These are phyloP conservation scores for Apiospora sp. DNA, from an alignment of 2,329 filamentous ascomycete genomes.

Conservation along the genomic window DNA sequence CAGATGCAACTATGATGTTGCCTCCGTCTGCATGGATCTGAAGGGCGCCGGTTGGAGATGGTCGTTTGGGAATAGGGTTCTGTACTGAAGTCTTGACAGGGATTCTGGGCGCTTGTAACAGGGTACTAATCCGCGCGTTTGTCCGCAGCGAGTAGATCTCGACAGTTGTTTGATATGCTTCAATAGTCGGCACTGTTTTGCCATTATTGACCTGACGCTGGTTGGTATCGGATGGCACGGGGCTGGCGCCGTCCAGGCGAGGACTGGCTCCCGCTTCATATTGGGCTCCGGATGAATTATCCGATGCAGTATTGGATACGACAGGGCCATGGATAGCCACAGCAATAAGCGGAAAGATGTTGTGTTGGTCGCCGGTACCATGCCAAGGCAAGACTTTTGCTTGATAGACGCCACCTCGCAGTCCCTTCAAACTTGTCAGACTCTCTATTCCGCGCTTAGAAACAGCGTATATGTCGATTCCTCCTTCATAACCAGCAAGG, in stretches of 20 bases:
- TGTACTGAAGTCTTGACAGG: slow-evolving; percentile 65
- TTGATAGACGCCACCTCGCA: slow-evolving; percentile 80
- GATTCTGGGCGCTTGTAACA: slow-evolving; percentile 75
- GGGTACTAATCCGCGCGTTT: slow-evolving; percentile 73
- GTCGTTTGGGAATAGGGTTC: slow-evolving; percentile 72
- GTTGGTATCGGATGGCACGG: slow-evolving; percentile 50
- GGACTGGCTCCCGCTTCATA: slow-evolving; percentile 50
- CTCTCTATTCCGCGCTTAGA: slow-evolving; percentile 75
- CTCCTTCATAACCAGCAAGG: slow-evolving; percentile 81
- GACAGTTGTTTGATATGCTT: slow-evolving; percentile 84
- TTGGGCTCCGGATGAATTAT: slow-evolving; percentile 44
- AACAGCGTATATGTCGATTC: slow-evolving; percentile 77
- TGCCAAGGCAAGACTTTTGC: slow-evolving; percentile 84
- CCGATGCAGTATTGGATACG: slow-evolving; percentile 51
- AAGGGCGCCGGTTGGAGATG: slow-evolving; percentile 75
- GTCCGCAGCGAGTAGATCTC: slow-evolving; percentile 87
- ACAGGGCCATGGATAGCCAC: slow-evolving; percentile 82
- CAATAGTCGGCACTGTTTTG: slow-evolving; percentile 51
- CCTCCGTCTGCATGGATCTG: slow-evolving; percentile 76
- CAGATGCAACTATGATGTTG: slow-evolving; percentile 79
- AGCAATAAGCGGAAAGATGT: slow-evolving; percentile 76
- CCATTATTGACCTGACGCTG: slow-evolving; percentile 48
- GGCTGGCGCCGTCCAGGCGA: slow-evolving; percentile 51
- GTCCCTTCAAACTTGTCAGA: slow-evolving; percentile 74
- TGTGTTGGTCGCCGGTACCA: slow-evolving; percentile 49